Base-by-base conservation (phyloP, 306 rosid species). In the Fragaria ananassa region DNA sequence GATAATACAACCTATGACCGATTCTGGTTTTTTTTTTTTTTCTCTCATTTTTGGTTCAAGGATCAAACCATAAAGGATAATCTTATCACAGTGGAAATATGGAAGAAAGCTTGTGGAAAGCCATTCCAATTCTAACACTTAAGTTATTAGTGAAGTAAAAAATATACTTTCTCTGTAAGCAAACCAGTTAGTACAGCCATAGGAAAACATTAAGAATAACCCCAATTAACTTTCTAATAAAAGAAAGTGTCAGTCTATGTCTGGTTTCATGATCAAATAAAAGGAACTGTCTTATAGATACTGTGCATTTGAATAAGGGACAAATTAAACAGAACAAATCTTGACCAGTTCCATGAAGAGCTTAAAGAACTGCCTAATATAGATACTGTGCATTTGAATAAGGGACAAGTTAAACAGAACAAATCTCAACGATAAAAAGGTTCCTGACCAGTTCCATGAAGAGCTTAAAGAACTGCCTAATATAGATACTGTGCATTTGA, bases 291-390 rank as follows among this genome's bases (percentile, higher is more conserved):
- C 62, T 6, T 11, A 37, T 31, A 31, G 34, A 31, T 31, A 35
- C 39, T 35, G 39, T 35, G 37, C 37, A 35, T 35, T 35, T 35
- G 37, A 35, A 35, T 35, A 35, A 35, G 37, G 37, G 37, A 35
- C 37, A 35, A 35, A 5, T 35, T 35, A 35, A 39, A 39, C 42
- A 39, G 7, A 6, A 39, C 7, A 39, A 39, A 39, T 39, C 42
- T 39, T 73, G 78, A 91, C 97, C 91, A 88, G 80, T 70, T 94
- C 97, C 88, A 93, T 90, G 31, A 29, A 63, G n/a, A n/a, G n/a
- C n/a, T n/a, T n/a, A n/a, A n/a, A n/a, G n/a, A n/a, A n/a, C n/a
- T n/a, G n/a, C n/a, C n/a, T n/a, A n/a, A n/a, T n/a, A 35, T 29
- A 29, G 31, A 29, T 29, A 35, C 37, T 35, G 37, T 35, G 39